A percentile compares a stretch with the other conserved stretches of the same genome.
These are phyloP conservation scores for Cutaneotrichosporon spelunceum DNA, from an alignment of 1,284 basidiomycete species.

Conservation along the genomic window DNA sequence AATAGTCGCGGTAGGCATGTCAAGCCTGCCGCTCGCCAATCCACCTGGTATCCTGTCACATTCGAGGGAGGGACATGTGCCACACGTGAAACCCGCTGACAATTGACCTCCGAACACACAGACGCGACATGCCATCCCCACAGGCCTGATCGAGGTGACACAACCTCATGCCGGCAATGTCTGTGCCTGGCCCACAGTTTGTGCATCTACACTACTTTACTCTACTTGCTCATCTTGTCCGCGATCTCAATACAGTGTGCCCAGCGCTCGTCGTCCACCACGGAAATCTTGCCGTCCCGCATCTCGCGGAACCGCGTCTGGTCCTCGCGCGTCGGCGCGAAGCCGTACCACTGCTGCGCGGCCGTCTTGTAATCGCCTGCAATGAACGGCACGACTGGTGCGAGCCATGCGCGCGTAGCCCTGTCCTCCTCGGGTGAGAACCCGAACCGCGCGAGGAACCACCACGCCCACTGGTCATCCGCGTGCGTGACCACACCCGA, in stretches of 20 bases:
- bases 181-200: background rate
- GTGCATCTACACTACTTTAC: too few species aligned
- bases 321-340: slow-evolving; percentile 4
- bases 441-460: slow-evolving; percentile 26
- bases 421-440: slow-evolving; percentile 18
- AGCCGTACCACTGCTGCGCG: slow-evolving; percentile 26
- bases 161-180: background rate
- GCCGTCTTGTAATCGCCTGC: slow-evolving; percentile 18
- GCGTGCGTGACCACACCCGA: slow-evolving; percentile 24
- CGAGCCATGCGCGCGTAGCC: slow-evolving; percentile 21
- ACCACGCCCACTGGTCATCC: slow-evolving; percentile 30
- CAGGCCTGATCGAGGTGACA: too few species aligned
- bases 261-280: slow-evolving; percentile 30
- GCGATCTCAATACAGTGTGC: slow-evolving; percentile 25
- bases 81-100: too few species aligned
- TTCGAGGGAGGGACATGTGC: too few species aligned
- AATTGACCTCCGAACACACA: too few species aligned
- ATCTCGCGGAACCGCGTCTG: slow-evolving; percentile 19
- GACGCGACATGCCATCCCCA: too few species aligned
- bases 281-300: slow-evolving; percentile 18
- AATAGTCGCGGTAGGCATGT: too few species aligned
- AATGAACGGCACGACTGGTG: slow-evolving; percentile 23
- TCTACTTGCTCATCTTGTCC: background rate
- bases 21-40: too few species aligned
- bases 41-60: too few species aligned